Evolutionary conservation across 352 stramenopile genomes (phyloP), one percentile per base, ranked within the genome.

Genomic region (Phytophthora tentaculata): DNA sequence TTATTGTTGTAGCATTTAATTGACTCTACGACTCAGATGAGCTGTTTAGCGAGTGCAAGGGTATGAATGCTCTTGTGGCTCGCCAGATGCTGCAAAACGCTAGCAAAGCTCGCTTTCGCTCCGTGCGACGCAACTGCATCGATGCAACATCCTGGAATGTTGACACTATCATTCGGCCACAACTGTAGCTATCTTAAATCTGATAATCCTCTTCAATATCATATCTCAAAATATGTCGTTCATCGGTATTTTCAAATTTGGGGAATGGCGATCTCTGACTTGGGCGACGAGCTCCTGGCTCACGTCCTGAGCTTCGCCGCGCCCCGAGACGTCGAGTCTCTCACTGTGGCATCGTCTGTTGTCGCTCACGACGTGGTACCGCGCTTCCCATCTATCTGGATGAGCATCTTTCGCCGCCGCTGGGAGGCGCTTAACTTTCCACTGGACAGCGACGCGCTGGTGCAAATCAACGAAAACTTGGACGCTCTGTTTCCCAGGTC

Each of bases 341-440:
- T 77, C 43, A 84, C 85, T 17, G 80, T 89, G 3, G 81, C 83
- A 26, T 85, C 74, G 29, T 68, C 68, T 37, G 37, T 68, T 19
- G 70, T 93, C 24, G 74, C 76, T 58, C 54, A 57, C 1, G 48
- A 83, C 17, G 81, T 91, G 35, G 23, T 93, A 16, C 77, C 76
- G 39, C 51, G 44, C n/a, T 91, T 86, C 32, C 74, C 83, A 13
- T 32, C 17, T 8, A 69, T 93, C 61, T 93, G 85, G 85, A 84
- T 77, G 52, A 51, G 67, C 51, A 73, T 91, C 24, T 93, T 93
- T 52, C 73, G 65, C 20, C 69, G 67, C 17, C 83, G 80, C 9
- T 93, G 85, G 85, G 73, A 77, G 10, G 64, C 66, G 60, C 74
- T 90, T 26, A 93, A 93, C 56, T 92, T 85, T 37, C 59, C 77